These are phyloP conservation scores for Russula griseocarnosa DNA, from an alignment of 768 basidiomycete genomes.

Conservation along the genomic window DNA sequence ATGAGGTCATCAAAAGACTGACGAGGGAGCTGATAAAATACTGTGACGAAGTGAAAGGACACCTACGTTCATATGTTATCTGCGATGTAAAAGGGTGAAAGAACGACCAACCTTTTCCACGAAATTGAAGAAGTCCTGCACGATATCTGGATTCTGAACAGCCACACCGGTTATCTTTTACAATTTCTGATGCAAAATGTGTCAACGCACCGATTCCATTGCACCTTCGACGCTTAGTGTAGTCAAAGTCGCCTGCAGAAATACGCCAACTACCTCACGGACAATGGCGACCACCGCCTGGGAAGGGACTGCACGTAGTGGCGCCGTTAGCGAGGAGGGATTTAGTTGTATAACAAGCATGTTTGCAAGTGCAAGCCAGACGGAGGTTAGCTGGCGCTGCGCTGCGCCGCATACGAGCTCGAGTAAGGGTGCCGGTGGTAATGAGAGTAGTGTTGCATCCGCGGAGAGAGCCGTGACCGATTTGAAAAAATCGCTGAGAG, in stretches of 20 bases:
- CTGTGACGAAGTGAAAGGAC: conserved; percentile 56
- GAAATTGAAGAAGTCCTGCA: conserved; percentile 83
- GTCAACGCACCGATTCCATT: conserved; percentile 61
- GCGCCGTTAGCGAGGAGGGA: conserved; percentile 52
- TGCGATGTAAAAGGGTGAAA: not conserved
- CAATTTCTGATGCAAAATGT: not conserved
- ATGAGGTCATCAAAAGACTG: conserved; percentile 64
- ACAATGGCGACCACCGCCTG: conserved; percentile 57
- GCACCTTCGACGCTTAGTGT: conserved; percentile 53
- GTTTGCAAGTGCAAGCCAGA: conserved; percentile 80
- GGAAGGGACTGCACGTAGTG: conserved; percentile 50
- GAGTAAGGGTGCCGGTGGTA: conserved; percentile 78
- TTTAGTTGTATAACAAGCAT: conserved; percentile 81
- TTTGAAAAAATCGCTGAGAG: conserved; percentile 77
- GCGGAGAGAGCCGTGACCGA: conserved; percentile 78
- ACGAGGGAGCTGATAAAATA: conserved; percentile 60
- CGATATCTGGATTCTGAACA: conserved; percentile 81
- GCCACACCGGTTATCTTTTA: not conserved
- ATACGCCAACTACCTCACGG: conserved; percentile 47
- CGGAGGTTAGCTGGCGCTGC: conserved; percentile 66
- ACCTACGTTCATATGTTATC: conserved; percentile 30
- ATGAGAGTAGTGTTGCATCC: conserved; percentile 72
- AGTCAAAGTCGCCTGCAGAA: conserved; percentile 56
- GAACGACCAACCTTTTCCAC: conserved; percentile 58
- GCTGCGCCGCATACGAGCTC: conserved; percentile 71